Percentiles rank a stretch among this genome's conserved stretches.
Conservation (phyloP, 2,329 filamentous ascomycete species). For the Stagonosporopsis rhizophila region DNA sequence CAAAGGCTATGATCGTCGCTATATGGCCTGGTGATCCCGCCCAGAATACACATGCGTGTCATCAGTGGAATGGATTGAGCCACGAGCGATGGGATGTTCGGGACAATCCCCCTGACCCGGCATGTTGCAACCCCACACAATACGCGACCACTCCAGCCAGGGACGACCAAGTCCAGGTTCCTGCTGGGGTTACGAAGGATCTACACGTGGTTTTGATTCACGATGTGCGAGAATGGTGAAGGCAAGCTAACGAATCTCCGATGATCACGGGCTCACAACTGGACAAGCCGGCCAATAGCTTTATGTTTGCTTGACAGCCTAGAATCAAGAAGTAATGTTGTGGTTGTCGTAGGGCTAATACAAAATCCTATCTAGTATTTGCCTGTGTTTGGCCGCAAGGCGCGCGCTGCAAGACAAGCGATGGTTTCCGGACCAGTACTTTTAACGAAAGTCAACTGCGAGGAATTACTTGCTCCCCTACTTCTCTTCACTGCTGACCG, state of each 20-base stretch:
- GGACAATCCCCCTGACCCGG: background rate
- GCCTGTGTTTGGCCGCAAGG: too few species aligned
- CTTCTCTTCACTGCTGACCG: background rate
- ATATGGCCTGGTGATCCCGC: background rate
- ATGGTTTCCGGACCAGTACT: too few species aligned
- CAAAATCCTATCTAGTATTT: background rate
- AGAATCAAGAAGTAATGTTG: background rate
- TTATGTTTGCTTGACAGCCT: too few species aligned
- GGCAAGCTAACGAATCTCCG: background rate
- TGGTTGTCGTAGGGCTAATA: background rate
- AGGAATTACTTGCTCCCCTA: background rate
- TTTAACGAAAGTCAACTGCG: background rate
- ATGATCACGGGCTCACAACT: background rate
- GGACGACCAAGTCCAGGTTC: background rate
- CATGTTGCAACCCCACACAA: slow-evolving; percentile 1
- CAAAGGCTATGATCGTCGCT: background rate
- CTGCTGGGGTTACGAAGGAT: background rate
- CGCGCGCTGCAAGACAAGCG: too few species aligned
- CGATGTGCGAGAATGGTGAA: background rate
- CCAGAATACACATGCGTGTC: background rate
- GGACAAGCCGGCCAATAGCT: background rate
- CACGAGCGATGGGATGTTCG: background rate
- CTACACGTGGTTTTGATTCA: background rate
- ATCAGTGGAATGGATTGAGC: background rate
- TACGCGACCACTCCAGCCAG: background rate